Base-by-base conservation (phyloP, 805 yeast genomes). In the Starmerella etchellsii region DNA sequence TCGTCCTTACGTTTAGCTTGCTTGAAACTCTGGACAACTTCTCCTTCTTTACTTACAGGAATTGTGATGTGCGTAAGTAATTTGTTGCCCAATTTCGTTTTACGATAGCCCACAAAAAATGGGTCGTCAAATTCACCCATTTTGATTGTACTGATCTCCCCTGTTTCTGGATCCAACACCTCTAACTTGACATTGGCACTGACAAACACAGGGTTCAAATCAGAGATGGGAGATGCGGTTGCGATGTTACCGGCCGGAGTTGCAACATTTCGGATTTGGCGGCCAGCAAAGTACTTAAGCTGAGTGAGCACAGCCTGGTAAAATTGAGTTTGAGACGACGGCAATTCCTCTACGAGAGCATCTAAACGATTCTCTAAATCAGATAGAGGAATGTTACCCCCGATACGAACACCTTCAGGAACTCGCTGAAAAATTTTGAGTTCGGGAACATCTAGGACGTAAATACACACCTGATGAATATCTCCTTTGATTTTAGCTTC, bases 1-100 rank as follows among this genome's bases (percentile, higher is more conserved):
- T 68, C 73, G 50, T 68, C 72, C 46, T 67, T 67, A 40, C 73
- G 56, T 56, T 68, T 68, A 22, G 69, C 63, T 50, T 68, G 73
- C 49, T 68, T 68, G 54, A 53, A 68, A 5, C 67, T 54, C 25
- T 59, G 60, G 18, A 67, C 62, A 38, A 56, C 59, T 37, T 67
- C 70, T 32, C 59, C 55, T 11, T 46, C 48, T 22, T 41, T 43
- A 2, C 68, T 59, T 41, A 63, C 67, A 2, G 71, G 71, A 23
- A 68, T 59, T 39, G 60, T 59, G 23, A 68, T 57, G 34, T 54
- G 56, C 11, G 66, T 56, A 20, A 66, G 48, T 6, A 59, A 56
- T 26, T 57, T 53, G 9, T 57, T 47, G n/a, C 67, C 67, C 16
- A 68, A 49, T 36, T 52, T 50, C 10, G 70, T 67, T 35, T 56